These are phyloP conservation scores for Sonneratia alba DNA, from an alignment of 345 rosid species.

Conservation along the genomic window DNA sequence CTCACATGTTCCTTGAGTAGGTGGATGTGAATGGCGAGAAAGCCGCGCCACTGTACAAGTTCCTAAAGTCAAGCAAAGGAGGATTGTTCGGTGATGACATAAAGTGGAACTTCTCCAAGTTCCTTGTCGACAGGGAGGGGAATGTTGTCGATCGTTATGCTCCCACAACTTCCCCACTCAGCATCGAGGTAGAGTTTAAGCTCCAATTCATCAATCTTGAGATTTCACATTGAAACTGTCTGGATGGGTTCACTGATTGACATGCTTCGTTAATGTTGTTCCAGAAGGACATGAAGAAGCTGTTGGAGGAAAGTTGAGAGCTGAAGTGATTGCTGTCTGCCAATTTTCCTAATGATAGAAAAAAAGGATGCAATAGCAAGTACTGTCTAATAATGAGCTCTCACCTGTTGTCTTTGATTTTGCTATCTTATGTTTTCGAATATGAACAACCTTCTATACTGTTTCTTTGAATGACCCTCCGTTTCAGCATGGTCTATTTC, in stretches of 20 bases:
- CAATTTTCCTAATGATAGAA: neutral
- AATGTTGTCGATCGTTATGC: constrained; percentile 75
- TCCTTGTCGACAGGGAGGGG: constrained; percentile 71
- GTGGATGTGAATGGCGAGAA: constrained; percentile 75
- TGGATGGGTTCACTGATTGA: neutral
- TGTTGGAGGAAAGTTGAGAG: constrained; percentile 30
- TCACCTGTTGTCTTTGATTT: neutral
- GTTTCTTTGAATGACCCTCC: neutral
- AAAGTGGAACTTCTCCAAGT: constrained; percentile 92
- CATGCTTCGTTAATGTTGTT: neutral
- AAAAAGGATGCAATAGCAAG: neutral
- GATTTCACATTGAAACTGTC: neutral
- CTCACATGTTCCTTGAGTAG: constrained; percentile 18
- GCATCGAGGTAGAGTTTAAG: constrained; percentile 56
- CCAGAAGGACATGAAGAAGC: constrained; percentile 79
- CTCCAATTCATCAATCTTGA: neutral
- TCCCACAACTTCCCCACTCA: constrained; percentile 84
- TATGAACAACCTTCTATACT: neutral
- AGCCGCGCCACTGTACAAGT: constrained; percentile 75
- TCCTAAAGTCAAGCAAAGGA: constrained; percentile 76
- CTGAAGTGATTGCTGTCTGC: neutral
- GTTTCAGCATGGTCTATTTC: neutral
- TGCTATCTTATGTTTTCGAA: neutral
- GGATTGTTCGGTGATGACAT: constrained; percentile 56
- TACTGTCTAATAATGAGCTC: neutral